Conservation (phyloP, 2,329 filamentous ascomycete genomes). For the Fusarium camptoceras region DNA sequence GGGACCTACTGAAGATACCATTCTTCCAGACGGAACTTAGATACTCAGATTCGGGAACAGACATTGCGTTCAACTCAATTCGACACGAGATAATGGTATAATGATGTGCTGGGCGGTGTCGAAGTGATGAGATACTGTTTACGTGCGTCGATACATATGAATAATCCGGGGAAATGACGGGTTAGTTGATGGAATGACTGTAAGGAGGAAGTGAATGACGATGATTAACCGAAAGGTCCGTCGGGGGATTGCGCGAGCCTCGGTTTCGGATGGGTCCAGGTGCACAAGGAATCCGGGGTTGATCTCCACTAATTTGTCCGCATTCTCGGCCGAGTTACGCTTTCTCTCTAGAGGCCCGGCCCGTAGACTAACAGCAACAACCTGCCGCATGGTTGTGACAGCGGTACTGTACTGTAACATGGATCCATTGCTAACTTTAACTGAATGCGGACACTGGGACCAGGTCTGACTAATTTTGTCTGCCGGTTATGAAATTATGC, state of each 20-base stretch:
- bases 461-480: background rate
- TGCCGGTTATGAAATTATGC: background rate
- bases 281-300: slow-evolving; percentile 28
- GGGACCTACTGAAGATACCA: slow-evolving; percentile 79
- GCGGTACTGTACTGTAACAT: background rate
- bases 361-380: slow-evolving; percentile 3
- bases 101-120: background rate
- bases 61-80: slow-evolving; percentile 61
- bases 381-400: background rate
- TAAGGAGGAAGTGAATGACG: background rate
- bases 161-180: background rate
- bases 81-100: background rate
- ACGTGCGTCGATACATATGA: background rate
- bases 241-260: slow-evolving; percentile 21
- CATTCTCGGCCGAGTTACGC: slow-evolving; percentile 39
- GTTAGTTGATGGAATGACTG: background rate
- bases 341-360: slow-evolving; percentile 4
- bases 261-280: slow-evolving; percentile 34
- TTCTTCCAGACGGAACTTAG: slow-evolving; percentile 87
- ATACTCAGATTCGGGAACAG: slow-evolving; percentile 78
- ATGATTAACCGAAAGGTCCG: slow-evolving; percentile 1
- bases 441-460: background rate
- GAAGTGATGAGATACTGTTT: background rate
- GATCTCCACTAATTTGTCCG: slow-evolving; percentile 9
- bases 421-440: background rate